These are phyloP conservation scores for Elsinoe batatas DNA, from an alignment of 2,329 filamentous ascomycete species.

Conservation along the genomic window DNA sequence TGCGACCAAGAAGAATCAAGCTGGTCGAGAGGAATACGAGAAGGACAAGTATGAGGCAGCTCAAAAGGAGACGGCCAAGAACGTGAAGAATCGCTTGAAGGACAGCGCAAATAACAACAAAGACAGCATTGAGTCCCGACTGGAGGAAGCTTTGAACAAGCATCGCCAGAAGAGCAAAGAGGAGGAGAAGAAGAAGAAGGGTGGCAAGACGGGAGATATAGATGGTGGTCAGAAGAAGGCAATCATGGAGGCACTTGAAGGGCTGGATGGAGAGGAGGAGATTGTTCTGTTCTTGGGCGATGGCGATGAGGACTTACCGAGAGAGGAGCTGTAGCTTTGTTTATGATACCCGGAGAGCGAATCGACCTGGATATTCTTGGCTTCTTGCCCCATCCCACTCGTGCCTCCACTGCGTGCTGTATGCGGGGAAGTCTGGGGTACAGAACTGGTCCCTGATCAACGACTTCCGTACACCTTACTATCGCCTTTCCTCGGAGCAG, in stretches of 20 bases:
- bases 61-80: not conserved
- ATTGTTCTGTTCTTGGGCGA: slow-evolving; percentile 2
- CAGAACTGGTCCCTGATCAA: too few species aligned
- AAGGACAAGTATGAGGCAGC: slow-evolving; percentile 3
- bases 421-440: slow-evolving; percentile 3
- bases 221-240: not conserved
- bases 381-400: not conserved
- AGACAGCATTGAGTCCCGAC: not conserved
- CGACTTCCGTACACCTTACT: too few species aligned
- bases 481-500: too few species aligned
- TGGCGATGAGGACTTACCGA: not conserved
- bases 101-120: not conserved
- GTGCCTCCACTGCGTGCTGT: not conserved
- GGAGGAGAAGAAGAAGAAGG: slow-evolving; percentile 24
- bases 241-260: not conserved
- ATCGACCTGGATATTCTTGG: not conserved
- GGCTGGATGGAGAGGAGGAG: not conserved
- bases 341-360: slow-evolving; percentile 4
- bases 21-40: slow-evolving; percentile 34
- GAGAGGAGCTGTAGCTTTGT: not conserved
- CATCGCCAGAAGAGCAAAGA: slow-evolving; percentile 5
- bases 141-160: not conserved
- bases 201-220: slow-evolving; percentile 21
- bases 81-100: not conserved
- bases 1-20: slow-evolving; percentile 28